Evolutionary conservation across 139 green algal genomes (phyloP).

Genomic region (Closterium sp.): DNA sequence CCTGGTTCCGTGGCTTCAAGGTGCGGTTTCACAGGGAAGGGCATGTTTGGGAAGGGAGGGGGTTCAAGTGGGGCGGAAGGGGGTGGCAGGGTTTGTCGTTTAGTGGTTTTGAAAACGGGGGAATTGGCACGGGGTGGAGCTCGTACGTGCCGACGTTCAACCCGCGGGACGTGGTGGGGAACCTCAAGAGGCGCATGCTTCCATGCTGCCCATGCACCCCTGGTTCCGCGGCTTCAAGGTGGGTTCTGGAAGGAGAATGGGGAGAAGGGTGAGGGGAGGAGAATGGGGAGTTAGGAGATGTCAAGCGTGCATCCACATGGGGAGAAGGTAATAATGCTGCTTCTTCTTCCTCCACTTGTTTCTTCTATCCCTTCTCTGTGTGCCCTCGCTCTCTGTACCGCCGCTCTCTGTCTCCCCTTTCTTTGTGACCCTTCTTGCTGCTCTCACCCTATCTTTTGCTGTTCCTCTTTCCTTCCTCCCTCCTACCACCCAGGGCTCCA

Average conservation of each 20-base stretch:
- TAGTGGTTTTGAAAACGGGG: constrained; percentile 62
- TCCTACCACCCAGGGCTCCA: background rate
- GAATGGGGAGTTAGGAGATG: no score
- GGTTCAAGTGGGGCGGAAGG: background rate
- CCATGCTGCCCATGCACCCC: constrained; percentile 75
- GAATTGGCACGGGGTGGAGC: constrained; percentile 97
- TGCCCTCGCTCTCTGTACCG: no score
- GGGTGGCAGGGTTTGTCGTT: background rate
- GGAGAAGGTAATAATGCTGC: no score
- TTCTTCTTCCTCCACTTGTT: no score
- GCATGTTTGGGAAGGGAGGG: no score
- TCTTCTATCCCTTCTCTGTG: no score
- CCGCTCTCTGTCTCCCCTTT: no score
- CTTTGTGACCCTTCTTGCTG: no score
- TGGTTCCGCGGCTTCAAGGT: constrained; percentile 77
- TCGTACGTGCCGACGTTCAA: constrained; percentile 97
- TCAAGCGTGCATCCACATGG: no score
- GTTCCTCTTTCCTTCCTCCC: background rate
- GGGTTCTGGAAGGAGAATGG: no score
- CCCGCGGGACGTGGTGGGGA: constrained; percentile 84
- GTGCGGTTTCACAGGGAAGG: background rate
- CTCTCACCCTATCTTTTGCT: no score
- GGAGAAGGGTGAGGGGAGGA: no score
- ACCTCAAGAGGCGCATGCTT: constrained; percentile 83
- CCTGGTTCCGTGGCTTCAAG: constrained; percentile 82